phyloP scores from a whole-genome alignment of 208 protist species.

The Leishmania major region DNA sequence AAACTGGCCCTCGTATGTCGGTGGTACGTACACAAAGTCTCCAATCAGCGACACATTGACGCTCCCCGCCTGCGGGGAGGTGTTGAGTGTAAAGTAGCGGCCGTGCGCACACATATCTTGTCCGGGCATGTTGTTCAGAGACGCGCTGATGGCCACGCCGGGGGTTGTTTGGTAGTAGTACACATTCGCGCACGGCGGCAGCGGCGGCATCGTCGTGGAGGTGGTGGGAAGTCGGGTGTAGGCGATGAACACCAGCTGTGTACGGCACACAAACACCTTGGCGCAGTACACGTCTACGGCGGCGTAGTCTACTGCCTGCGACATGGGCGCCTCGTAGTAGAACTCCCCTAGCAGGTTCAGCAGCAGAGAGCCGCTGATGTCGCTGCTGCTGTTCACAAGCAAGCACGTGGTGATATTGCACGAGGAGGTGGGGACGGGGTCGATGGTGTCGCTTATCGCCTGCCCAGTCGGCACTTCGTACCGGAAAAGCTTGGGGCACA shows the following conservation, averaged over 20 bases:
- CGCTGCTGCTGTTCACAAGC: conserved; percentile 28
- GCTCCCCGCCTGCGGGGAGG: conserved; percentile 40
- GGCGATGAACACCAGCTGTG: conserved; percentile 50
- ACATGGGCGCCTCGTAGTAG: conserved; percentile 53
- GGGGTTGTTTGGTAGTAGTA: conserved; percentile 76
- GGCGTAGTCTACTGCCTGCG: conserved; percentile 48
- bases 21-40: conserved; percentile 76
- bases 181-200: conserved; percentile 67
- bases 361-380: conserved; percentile 33
- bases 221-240: conserved; percentile 38
- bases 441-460: conserved; percentile 41
- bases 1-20: conserved; percentile 34
- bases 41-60: conserved; percentile 58
- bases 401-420: conserved; percentile 62
- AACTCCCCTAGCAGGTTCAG: conserved; percentile 81
- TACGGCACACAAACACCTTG: conserved; percentile 49
- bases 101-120: conserved; percentile 67
- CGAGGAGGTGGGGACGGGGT: conserved; percentile 22
- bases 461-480: conserved; percentile 57
- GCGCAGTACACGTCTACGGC: conserved; percentile 67
- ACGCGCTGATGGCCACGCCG: conserved; percentile 51
- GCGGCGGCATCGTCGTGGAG: conserved; percentile 22
- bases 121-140: conserved; percentile 57
- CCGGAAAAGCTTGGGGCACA: conserved; percentile 43
- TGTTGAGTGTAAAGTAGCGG: conserved; percentile 72